Evolutionary conservation across 1,139 yeast species (phyloP), one percentile per base, ranked within the genome.

Genomic region (Eremothecium gossypii): DNA sequence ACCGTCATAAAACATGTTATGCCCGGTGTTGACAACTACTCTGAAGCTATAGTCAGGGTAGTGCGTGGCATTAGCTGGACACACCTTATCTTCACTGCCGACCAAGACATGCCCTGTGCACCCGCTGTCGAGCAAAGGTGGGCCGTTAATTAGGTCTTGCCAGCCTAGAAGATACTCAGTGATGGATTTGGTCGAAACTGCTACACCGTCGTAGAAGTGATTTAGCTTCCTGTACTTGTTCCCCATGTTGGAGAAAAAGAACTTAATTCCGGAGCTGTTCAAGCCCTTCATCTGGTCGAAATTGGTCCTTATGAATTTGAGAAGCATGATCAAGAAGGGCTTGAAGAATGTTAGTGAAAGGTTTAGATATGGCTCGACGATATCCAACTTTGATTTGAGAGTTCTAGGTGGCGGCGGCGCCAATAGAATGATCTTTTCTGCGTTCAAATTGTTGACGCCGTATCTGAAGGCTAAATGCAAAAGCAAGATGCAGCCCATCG

Each of bases 221-320:
- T 54, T 52, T 11, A 59, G 43, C 38, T 50, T 54, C 20, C 58
- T 42, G 39, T 57, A 59, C 11, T 35, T 26, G 17, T 44, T 46
- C 27, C 49, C 48, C 23, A 44, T 27, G 13, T 49, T 46, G 39
- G 47, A 47, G 33, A 57, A 58, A 40, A 57, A 59, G 14, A 46
- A 47, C 34, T 41, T 45, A n/a, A 59, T 59, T 1, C 64, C 64
- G 4, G 60, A 52, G 39, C 63, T 58, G 20, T 50, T 27, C 8
- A 59, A 43, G 10, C 64, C 64, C 36, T 51, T 56, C 23, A 45
- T 45, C 42, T 58, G 63, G 41, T 59, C 64, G 33, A 57, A 56
- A 40, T 49, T 44, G 2, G 40, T 45, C 41, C 64, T 51, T 3
- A 34, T n/a, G 14, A 34, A 34, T 14, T 23, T 34, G n/a, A 34